Evolutionary conservation across 331 rosid genomes (phyloP), one percentile per base, ranked within the genome.

Genomic region (Pyracantha coccinea): DNA sequence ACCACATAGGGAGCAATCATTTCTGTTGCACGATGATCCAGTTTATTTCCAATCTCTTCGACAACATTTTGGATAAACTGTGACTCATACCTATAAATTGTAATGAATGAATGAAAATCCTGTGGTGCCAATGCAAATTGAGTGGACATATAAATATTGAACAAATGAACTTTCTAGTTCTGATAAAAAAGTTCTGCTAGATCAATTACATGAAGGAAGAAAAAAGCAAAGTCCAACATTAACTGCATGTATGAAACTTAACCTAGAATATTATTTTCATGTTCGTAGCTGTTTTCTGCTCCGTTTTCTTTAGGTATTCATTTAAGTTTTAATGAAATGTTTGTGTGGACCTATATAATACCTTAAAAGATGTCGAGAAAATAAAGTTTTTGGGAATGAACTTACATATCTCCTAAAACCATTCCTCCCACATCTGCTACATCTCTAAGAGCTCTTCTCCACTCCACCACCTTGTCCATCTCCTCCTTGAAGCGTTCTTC

Each of bases 51-150:
- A 50, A 72, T 57, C 67, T 33, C 67, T 29, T 33, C 33, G 14
- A 72, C 67, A 72, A 72, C 33, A 11, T 72, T 7, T 55, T 57
- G 52, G 31, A 72, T 72, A 72, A 72, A 57, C n/a, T 53, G 20
- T 7, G 54, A 35, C n/a, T 67, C 72, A 3, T 66, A 66, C 54
- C 71, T 66, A 66, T 3, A 41, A 35, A 66, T 59, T 11, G 25
- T n/a, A 35, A 35, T 35, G 44, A 35, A 35, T 35, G 44, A 35
- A 35, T 35, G 12, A 35, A 35, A 35, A 35, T 8, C 44, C 12
- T 35, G 44, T 35, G 44, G 12, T 35, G 44, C 44, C 44, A 35
- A 35, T 2, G 44, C 44, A n/a, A 55, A n/a, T 55, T 55, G 61
- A 20, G 25, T 35, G 44, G 44, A 35, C 24, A 55, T 3, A 55